These are phyloP conservation scores for Aspergillus puulaauensis DNA, from an alignment of 2,329 filamentous ascomycete species.

Conservation along the genomic window DNA sequence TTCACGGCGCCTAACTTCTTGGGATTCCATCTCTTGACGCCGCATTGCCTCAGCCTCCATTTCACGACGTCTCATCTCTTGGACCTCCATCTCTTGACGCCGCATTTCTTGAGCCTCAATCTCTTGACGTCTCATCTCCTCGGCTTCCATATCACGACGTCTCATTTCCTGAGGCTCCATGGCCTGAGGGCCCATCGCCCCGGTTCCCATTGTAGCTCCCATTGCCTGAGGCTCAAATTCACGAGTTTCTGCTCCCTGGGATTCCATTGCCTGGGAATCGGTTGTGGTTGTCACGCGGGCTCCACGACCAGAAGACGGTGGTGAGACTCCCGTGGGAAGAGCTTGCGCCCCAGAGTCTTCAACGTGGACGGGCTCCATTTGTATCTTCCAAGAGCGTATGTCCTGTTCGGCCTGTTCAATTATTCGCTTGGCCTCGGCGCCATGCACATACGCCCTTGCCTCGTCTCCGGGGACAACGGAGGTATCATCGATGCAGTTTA, in stretches of 20 bases:
- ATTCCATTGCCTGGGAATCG: background rate
- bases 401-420: slow-evolving; percentile 92
- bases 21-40: no score
- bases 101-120: no score
- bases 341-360: slow-evolving; percentile 40
- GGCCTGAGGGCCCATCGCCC: no score
- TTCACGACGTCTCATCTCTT: no score
- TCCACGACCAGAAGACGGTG: slow-evolving; percentile 25
- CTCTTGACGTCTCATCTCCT: no score
- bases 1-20: no score
- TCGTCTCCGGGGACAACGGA: slow-evolving; percentile 84
- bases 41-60: no score
- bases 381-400: slow-evolving; percentile 70
- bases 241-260: background rate
- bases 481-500: slow-evolving; percentile 84
- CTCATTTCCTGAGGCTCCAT: no score
- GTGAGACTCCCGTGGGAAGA: slow-evolving; percentile 43
- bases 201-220: no score
- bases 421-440: slow-evolving; percentile 72
- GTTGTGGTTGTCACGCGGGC: slow-evolving; percentile 3
- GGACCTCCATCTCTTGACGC: no score
- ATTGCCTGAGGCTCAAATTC: no score
- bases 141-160: no score
- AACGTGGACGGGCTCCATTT: slow-evolving; percentile 54
- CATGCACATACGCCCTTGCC: slow-evolving; percentile 66